A percentile compares a stretch with the other conserved stretches of the same genome.
Evolutionary conservation across 306 rosid species (phyloP).

Genomic region (Cucurbita pepo): DNA sequence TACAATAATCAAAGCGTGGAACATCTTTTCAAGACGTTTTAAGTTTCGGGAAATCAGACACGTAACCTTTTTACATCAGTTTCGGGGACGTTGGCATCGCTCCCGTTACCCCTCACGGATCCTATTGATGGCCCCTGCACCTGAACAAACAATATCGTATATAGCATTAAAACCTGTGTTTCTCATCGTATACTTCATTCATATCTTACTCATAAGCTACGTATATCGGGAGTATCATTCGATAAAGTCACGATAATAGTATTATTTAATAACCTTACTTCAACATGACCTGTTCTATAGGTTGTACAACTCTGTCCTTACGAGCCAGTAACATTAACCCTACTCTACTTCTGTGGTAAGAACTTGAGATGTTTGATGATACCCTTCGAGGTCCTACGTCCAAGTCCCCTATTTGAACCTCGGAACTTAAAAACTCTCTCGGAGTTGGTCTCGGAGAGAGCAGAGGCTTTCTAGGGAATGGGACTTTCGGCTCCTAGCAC

Average conservation of each 20-base stretch:
- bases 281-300: too few relatives aligned
- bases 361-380: neutral
- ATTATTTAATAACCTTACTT: neutral
- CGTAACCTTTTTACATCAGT: constrained; percentile 43
- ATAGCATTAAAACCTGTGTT: neutral
- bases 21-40: neutral
- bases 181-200: neutral
- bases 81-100: constrained; percentile 66
- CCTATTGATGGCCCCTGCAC: constrained; percentile 31
- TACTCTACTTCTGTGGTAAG: neutral
- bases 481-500: too few relatives aligned
- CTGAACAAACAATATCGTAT: constrained; percentile 32
- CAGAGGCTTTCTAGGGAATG: too few relatives aligned
- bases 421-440: neutral
- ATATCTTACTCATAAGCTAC: neutral
- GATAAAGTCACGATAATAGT: neutral
- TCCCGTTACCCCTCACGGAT: constrained; percentile 32
- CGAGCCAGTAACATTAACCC: neutral
- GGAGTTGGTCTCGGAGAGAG: neutral
- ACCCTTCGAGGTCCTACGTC: neutral
- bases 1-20: neutral
- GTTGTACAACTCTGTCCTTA: neutral
- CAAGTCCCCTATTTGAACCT: neutral
- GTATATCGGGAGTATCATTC: neutral
- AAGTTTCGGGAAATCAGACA: constrained; percentile 9